Percentiles rank a stretch among this genome's conserved stretches.
Evolutionary conservation across 352 stramenopile genomes (phyloP).

Genomic region (Blastocystis sp.): DNA sequence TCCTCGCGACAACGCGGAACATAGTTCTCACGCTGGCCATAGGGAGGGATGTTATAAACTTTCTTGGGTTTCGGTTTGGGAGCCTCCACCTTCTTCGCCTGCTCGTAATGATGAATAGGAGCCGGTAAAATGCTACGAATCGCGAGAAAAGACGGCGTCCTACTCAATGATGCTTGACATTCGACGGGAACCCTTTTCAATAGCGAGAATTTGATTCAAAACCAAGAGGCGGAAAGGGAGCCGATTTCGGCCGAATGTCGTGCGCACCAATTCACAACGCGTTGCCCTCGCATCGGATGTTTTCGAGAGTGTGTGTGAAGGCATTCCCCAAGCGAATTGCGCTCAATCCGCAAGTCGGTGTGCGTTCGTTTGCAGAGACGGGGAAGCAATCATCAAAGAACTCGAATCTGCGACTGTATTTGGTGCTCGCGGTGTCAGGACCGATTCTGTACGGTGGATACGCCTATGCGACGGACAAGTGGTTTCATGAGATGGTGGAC

Average conservation of each 20-base stretch:
- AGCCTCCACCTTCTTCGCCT: conserved; percentile 38
- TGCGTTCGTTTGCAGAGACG: neutral
- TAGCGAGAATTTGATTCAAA: neutral
- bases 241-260: neutral
- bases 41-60: conserved; percentile 56
- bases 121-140: conserved; percentile 24
- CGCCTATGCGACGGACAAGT: neutral
- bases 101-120: conserved; percentile 27
- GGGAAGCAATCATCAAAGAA: neutral
- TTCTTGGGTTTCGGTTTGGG: conserved; percentile 29
- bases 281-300: too few species aligned
- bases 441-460: neutral
- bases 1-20: conserved; percentile 64
- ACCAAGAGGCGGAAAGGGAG: neutral
- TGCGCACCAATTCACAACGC: too few species aligned
- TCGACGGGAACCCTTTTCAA: neutral
- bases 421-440: neutral
- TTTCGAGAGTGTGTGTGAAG: too few species aligned
- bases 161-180: conserved; percentile 39
- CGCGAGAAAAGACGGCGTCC: neutral
- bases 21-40: conserved; percentile 58
- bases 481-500: neutral
- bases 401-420: neutral
- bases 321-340: too few species aligned
- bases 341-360: neutral